These are phyloP conservation scores for Castanea crenata DNA, from an alignment of 306 rosid species.

Conservation along the genomic window DNA sequence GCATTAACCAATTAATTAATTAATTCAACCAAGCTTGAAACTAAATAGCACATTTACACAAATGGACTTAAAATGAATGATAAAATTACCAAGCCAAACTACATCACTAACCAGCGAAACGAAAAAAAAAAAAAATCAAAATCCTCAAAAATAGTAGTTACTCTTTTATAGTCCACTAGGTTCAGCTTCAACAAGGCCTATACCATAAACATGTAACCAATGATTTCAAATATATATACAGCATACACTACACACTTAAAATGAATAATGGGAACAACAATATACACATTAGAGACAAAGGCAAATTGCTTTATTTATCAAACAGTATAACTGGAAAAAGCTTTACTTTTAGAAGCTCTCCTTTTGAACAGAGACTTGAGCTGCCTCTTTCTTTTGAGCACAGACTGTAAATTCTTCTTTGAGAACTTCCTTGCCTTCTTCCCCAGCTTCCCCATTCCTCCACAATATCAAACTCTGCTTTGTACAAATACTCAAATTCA, in stretches of 20 bases:
- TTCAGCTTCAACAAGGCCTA: not conserved
- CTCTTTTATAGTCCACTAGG: not conserved
- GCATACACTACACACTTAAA: not conserved
- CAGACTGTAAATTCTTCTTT: constrained; percentile 84
- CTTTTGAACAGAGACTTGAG: constrained; percentile 69
- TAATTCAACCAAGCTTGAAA: not conserved
- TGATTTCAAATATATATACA: not conserved
- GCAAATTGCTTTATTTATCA: not conserved
- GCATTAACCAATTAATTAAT: not conserved
- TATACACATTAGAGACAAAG: not conserved
- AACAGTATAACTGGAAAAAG: not conserved
- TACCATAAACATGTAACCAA: not conserved
- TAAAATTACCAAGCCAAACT: not conserved
- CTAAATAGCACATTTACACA: no score
- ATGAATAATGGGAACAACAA: not conserved
- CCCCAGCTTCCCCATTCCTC: constrained; percentile 78
- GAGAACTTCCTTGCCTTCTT: constrained; percentile 95
- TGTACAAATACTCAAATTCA: not conserved
- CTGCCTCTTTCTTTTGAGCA: constrained; percentile 66
- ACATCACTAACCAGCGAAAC: no score
- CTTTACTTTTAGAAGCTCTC: constrained; percentile 75
- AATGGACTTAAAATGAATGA: no score
- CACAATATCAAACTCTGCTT: constrained; percentile 3
- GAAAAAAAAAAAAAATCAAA: not conserved
- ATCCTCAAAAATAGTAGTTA: not conserved